Evolutionary conservation across 2,329 filamentous ascomycete genomes (phyloP), one percentile per base, ranked within the genome.

Genomic region (Phyllosticta citrichinensis): DNA sequence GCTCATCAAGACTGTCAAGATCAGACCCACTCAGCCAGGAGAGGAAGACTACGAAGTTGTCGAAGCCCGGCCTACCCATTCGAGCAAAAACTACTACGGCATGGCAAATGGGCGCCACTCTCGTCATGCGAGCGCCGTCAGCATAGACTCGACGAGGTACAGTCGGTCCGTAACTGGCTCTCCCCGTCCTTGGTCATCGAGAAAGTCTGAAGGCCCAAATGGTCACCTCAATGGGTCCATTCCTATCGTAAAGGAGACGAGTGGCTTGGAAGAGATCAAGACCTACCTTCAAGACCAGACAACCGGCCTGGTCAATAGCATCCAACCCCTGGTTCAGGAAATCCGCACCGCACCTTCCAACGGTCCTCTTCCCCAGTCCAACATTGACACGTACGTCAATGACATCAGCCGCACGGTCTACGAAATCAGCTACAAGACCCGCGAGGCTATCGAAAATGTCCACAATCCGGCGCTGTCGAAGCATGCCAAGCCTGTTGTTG

Each of bases 251-350:
- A 56, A 66, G 58, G 67, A 61, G 51, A 65, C 63, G 17, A 66
- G 64, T 20, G 72, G 73, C 25, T 70, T 86, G 65, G 81, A 84
- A 67, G 82, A 85, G 66, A 78, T 86, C 61, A 85, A 85, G 83
- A 83, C 89, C 63, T 92, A 91, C 70, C 82, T 95, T 40, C 88
- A 94, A 69, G 88, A 92, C 69, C 89, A 94, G 71, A 92, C 88
- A 11, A 88, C 89, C 57, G 77, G 85, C 2, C 81, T 96, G 62
- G 87, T 94, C 25, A 85, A 90, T 65, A 88, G 85, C 53, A 91
- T 95, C 65, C 89, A 94, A 73, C 83, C 85, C n/a, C 82, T 96
- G 8, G 89, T 95, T 55, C 78, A 82, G 61, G 81, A 84, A 62
- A 86, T 95, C 63, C 83, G 82, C 25, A 80, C 69, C 8, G 69